A percentile compares a stretch with the other conserved stretches of the same genome.
phyloP scores from a whole-genome alignment of 441 rosid species.

The Lepidium campestre region DNA sequence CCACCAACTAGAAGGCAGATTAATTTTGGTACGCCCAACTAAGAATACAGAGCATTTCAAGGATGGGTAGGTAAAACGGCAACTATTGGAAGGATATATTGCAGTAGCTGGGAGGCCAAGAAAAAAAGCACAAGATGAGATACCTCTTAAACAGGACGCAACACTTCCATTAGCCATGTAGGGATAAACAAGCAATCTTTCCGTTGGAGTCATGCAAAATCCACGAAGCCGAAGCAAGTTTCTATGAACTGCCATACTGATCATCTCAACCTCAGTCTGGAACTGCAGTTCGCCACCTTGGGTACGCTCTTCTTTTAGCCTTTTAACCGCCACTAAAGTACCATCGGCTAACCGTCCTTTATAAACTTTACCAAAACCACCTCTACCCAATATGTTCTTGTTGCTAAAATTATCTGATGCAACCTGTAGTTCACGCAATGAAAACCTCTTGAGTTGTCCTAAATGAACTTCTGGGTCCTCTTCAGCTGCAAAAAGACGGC shows the following conservation, averaged over 20 bases:
- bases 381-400: constrained; percentile 79
- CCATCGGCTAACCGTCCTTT: constrained; percentile 82
- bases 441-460: constrained; percentile 83
- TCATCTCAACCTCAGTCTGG: constrained; percentile 97
- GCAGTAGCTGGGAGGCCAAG: background rate
- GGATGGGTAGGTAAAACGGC: background rate
- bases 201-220: constrained; percentile 72
- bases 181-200: constrained; percentile 86
- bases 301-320: constrained; percentile 84
- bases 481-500: constrained; percentile 56
- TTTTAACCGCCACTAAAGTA: constrained; percentile 75
- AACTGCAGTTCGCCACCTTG: constrained; percentile 87
- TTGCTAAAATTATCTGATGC: constrained; percentile 80
- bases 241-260: constrained; percentile 92
- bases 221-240: constrained; percentile 86
- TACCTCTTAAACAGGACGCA: constrained; percentile 90
- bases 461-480: constrained; percentile 90
- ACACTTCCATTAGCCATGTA: constrained; percentile 97
- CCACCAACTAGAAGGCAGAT: background rate
- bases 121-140: background rate
- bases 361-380: constrained; percentile 91
- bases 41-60: background rate
- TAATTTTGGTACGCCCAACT: background rate
- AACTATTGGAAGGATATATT: background rate
- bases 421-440: constrained; percentile 69